These are phyloP conservation scores for Fistulina hepatica DNA, from an alignment of 1,284 basidiomycete genomes.

Conservation along the genomic window DNA sequence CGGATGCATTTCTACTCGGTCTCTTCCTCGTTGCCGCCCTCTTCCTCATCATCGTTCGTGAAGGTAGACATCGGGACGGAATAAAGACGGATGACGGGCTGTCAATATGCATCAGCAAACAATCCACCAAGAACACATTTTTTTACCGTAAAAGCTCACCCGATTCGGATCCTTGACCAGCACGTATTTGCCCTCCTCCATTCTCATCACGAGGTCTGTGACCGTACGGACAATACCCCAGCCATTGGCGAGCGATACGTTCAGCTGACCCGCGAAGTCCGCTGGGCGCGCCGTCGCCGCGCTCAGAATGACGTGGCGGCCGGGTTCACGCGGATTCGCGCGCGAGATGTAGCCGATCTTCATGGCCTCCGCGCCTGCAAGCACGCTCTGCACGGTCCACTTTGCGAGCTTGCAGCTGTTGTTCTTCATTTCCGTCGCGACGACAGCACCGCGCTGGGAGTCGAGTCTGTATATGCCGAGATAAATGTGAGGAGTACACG, in stretches of 20 bases:
- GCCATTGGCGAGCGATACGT: constrained; percentile 90
- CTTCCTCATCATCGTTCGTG: constrained; percentile 42
- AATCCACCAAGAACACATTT: no score
- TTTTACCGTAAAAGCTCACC: no score
- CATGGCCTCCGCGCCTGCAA: constrained; percentile 94
- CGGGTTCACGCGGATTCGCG: constrained; percentile 87
- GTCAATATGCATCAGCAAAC: constrained; percentile 14
- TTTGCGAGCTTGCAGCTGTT: constrained; percentile 97
- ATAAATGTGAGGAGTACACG: no score
- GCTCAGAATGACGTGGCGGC: constrained; percentile 91
- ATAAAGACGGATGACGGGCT: constrained; percentile 93
- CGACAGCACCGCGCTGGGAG: constrained; percentile 93
- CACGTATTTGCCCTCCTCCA: constrained; percentile 94
- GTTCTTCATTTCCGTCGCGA: constrained; percentile 99
- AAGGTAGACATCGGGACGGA: constrained; percentile 84
- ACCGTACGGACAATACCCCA: constrained; percentile 98
- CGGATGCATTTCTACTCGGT: no score
- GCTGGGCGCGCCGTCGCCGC: constrained; percentile 91
- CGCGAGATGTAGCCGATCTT: constrained; percentile 99
- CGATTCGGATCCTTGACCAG: constrained; percentile 94
- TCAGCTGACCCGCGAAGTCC: constrained; percentile 93
- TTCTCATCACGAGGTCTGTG: constrained; percentile 85
- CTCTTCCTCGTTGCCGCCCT: constrained; percentile 22
- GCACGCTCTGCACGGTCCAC: constrained; percentile 92
- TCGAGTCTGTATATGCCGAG: no score